phyloP scores from a whole-genome alignment of 208 protist genomes.

The Wallacemonas collosoma region DNA sequence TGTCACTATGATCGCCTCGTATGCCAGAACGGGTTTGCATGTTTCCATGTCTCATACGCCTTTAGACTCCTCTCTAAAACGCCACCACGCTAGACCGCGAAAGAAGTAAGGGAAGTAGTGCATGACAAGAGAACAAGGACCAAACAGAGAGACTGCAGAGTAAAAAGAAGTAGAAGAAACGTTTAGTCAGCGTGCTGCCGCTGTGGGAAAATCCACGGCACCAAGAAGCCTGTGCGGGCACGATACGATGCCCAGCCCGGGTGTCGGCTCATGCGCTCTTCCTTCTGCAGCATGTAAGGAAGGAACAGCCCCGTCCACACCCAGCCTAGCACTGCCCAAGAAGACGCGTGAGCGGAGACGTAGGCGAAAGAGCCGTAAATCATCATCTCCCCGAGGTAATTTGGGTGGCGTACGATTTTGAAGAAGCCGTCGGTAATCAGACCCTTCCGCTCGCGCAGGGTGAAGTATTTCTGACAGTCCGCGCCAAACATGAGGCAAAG shows the following conservation, averaged over 20 bases:
- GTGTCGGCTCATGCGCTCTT: conserved; percentile 78
- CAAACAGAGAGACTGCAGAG: background rate
- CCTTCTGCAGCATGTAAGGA: conserved; percentile 80
- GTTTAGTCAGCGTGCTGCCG: background rate
- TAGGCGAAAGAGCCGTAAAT: conserved; percentile 87
- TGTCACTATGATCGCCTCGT: no score
- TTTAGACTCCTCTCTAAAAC: no score
- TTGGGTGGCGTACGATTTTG: conserved; percentile 74
- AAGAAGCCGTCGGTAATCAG: conserved; percentile 89
- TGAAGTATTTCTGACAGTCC: conserved; percentile 88
- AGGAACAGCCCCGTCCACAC: conserved; percentile 75
- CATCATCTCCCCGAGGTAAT: conserved; percentile 90
- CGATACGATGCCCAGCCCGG: conserved; percentile 64
- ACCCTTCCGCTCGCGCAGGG: conserved; percentile 56
- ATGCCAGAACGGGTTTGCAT: no score
- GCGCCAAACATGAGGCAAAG: conserved; percentile 75
- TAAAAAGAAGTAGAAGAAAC: background rate
- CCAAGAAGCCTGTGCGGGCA: conserved; percentile 51
- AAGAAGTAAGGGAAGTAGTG: background rate
- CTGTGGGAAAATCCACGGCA: conserved; percentile 48
- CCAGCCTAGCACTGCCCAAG: conserved; percentile 58
- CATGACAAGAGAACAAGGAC: background rate
- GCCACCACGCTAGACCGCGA: background rate
- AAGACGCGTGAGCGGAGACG: conserved; percentile 50
- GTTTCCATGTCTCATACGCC: no score